Evolutionary conservation across 1,284 basidiomycete species (phyloP), one percentile per base, ranked within the genome.

Genomic region (Leccinum proliferum): DNA sequence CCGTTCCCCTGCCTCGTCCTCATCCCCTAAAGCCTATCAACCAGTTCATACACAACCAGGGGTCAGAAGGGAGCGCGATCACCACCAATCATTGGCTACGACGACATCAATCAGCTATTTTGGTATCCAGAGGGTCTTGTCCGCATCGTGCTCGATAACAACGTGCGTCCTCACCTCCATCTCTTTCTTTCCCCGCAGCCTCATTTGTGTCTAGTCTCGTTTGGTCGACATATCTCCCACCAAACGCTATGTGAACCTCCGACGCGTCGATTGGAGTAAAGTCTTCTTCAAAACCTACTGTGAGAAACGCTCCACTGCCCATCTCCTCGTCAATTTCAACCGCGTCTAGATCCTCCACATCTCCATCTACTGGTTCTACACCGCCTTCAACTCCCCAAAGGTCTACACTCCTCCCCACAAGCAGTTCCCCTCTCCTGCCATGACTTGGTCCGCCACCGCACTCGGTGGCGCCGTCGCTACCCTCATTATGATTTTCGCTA

Each of bases 51-150:
- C 87, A 97, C 53, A 96, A 99, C 77, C 96, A 99, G 75, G 94
- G 94, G 89, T 99, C 46, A 81, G 92, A 65, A 89, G 91, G 74
- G 97, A 99, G 81, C 91, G 84, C 75, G 97, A 99, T 72, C 97
- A 99, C 77, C 88, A 96, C 68, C 81, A 94, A 94, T 98, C 74
- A 97, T 98, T 70, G 96, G 96, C 32, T 99, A 99, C 75, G 96
- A 99, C 76, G 96, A 99, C 74, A 94, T 99, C 78, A 99, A 99
- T 77, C 97, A 99, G 75, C 81, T 99, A 25, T 99, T 99, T 79
- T 99, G 96, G 96, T 99, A 99, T 76, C 97, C 97, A 7, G 97
- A 99, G 76, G 96, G 96, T 60, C 85, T 99, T 66, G 91, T 93
- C 5, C 89, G 93, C 69, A 98, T 99, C 69, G 85, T 93, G 11